Conservation (phyloP, 2,329 filamentous ascomycete genomes). For the Fusarium sp. region DNA sequence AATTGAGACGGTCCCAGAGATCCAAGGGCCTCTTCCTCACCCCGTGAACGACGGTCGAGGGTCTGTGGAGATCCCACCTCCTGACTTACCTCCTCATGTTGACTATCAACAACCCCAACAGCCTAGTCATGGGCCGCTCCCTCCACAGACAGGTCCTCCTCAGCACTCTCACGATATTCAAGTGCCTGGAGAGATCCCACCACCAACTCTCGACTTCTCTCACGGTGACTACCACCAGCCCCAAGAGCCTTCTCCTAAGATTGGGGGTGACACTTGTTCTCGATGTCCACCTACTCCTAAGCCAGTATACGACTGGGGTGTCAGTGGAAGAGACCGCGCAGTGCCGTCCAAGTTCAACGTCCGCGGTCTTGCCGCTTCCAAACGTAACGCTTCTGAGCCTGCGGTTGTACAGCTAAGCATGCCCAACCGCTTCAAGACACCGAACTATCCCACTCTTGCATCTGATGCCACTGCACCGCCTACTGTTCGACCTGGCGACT, state of each 20-base stretch:
- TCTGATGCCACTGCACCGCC: too few species aligned
- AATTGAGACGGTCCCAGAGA: not conserved
- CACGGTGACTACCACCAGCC: not conserved
- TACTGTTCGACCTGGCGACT: too few species aligned
- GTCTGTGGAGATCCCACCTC: not conserved
- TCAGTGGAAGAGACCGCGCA: too few species aligned
- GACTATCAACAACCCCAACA: not conserved
- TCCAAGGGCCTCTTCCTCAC: too few species aligned
- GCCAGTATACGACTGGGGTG: not conserved
- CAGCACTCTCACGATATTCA: not conserved
- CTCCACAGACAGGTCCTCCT: not conserved
- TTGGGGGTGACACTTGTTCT: not conserved
- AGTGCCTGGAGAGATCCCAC: not conserved
- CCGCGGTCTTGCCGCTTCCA: not conserved
- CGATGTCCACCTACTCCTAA: rapidly evolving
- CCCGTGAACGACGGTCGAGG: too few species aligned
- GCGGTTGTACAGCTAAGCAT: not conserved
- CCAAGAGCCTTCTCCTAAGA: too few species aligned
- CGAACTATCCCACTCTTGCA: not conserved
- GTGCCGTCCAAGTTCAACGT: not conserved
- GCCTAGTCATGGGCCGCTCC: not conserved
- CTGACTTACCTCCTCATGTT: not conserved
- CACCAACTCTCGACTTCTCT: not conserved
- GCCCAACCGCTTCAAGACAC: not conserved
- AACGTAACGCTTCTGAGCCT: not conserved